These are phyloP conservation scores for Globisporangium iwayamae DNA, from an alignment of 352 stramenopile genomes.

Conservation along the genomic window DNA sequence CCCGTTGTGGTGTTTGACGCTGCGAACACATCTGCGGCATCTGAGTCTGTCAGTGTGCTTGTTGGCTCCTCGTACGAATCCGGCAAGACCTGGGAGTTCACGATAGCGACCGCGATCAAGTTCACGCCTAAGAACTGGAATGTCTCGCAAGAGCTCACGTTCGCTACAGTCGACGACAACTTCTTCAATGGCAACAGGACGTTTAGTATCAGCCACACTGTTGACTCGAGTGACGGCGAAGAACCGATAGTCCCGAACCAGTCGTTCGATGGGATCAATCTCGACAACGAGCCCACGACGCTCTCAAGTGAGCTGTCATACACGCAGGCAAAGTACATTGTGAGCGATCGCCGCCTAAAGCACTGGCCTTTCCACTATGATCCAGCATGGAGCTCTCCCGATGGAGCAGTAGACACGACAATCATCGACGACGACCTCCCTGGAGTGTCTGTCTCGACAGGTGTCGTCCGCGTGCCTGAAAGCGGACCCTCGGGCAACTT, in stretches of 20 bases:
- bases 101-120: constrained; percentile 35
- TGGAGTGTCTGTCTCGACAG: constrained; percentile 46
- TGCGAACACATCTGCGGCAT: constrained; percentile 23
- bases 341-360: constrained; percentile 22
- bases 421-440: constrained; percentile 67
- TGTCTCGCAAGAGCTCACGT: constrained; percentile 41
- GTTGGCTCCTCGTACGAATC: constrained; percentile 42
- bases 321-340: constrained; percentile 34
- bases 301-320: constrained; percentile 34
- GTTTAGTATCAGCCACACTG: constrained; percentile 31
- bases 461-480: constrained; percentile 38
- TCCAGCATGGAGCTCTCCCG: constrained; percentile 29
- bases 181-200: constrained; percentile 47
- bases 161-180: constrained; percentile 63
- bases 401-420: constrained; percentile 30
- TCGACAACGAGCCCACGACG: constrained; percentile 22
- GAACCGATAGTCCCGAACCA: constrained; percentile 28
- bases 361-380: constrained; percentile 40
- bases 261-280: constrained; percentile 16
- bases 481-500: constrained; percentile 39
- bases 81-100: constrained; percentile 26
- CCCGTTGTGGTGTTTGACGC: constrained; percentile 39
- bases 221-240: constrained; percentile 25
- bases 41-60: constrained; percentile 19
- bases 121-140: constrained; percentile 68